Evolutionary conservation across 345 rosid species (phyloP).

Genomic region (Nasturtium officinale): DNA sequence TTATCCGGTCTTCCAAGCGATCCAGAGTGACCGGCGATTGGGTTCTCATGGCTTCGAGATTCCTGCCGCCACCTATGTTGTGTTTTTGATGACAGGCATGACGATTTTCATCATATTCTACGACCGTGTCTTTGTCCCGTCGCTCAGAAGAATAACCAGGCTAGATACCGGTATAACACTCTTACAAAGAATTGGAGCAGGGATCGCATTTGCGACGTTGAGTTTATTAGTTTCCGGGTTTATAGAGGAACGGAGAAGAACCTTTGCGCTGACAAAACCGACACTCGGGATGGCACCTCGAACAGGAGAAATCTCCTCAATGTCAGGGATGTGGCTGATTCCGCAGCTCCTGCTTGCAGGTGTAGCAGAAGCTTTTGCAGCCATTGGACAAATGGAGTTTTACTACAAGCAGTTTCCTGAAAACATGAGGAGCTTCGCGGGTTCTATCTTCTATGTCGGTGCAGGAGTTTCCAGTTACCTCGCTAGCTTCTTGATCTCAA

Average conservation of each 20-base stretch:
- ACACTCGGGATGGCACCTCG: conserved; percentile 49
- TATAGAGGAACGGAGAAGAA: conserved; percentile 52
- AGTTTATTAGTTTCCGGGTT: conserved; percentile 54
- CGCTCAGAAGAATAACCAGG: conserved; percentile 45
- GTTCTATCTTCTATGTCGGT: conserved; percentile 39
- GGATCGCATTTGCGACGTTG: conserved; percentile 46
- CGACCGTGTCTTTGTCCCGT: conserved; percentile 56
- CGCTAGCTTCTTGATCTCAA: conserved; percentile 46
- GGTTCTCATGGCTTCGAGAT: conserved; percentile 53
- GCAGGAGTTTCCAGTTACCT: conserved; percentile 47
- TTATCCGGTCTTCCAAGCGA: conserved; percentile 63
- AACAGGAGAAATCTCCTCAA: conserved; percentile 54
- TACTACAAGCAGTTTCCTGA: conserved; percentile 63
- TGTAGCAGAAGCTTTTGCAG: conserved; percentile 50
- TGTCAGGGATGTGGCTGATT: conserved; percentile 58
- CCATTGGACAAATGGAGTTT: conserved; percentile 51
- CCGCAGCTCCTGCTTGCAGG: conserved; percentile 60
- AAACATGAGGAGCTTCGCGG: conserved; percentile 55
- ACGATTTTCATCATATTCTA: conserved; percentile 57
- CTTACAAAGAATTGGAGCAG: conserved; percentile 52
- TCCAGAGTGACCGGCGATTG: conserved; percentile 54
- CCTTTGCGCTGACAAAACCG: conserved; percentile 50
- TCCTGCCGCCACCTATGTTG: conserved; percentile 57
- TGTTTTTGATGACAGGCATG: conserved; percentile 56
- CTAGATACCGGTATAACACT: conserved; percentile 53